These are phyloP conservation scores for Tolypocladium sp. DNA, from an alignment of 2,329 filamentous ascomycete genomes.

Conservation along the genomic window DNA sequence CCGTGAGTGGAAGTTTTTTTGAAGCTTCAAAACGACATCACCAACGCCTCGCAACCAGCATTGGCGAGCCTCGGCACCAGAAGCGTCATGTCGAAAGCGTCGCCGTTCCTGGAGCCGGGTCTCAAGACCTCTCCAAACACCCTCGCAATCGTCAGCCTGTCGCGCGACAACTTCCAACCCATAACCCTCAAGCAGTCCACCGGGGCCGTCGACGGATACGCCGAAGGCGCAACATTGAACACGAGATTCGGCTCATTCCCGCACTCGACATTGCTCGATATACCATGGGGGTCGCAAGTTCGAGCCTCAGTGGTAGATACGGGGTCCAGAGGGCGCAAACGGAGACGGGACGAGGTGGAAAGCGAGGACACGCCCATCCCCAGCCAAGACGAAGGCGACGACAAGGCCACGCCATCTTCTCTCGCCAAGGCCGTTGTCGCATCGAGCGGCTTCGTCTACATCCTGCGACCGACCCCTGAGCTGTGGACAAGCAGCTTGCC, in stretches of 20 bases:
- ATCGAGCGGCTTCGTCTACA: conserved; percentile 64
- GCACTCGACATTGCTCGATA: conserved; percentile 64
- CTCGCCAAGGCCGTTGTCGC: conserved; percentile 44
- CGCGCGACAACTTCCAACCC: conserved; percentile 75
- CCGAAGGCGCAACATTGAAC: conserved; percentile 72
- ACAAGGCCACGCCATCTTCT: conserved; percentile 18
- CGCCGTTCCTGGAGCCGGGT: conserved; percentile 72
- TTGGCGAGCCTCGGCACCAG: neutral
- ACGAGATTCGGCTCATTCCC: conserved; percentile 91
- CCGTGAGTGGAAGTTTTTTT: neutral
- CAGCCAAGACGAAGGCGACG: conserved; percentile 23
- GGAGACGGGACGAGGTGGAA: conserved; percentile 36
- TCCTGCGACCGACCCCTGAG: conserved; percentile 72
- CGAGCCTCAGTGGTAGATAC: conserved; percentile 85
- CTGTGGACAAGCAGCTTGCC: conserved; percentile 74
- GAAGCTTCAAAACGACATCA: neutral
- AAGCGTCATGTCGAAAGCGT: conserved; percentile 33
- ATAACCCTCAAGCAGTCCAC: conserved; percentile 56
- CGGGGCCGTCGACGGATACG: conserved; percentile 60
- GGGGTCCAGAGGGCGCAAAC: conserved; percentile 71
- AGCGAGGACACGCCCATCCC: conserved; percentile 32
- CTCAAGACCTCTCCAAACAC: conserved; percentile 50
- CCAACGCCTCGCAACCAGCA: neutral
- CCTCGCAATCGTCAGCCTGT: conserved; percentile 79
- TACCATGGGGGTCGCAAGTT: conserved; percentile 89